A percentile compares a stretch with the other conserved stretches of the same genome.
Evolutionary conservation across 78 protist species (phyloP).

Genomic region (Tieghemostelium lacteum): DNA sequence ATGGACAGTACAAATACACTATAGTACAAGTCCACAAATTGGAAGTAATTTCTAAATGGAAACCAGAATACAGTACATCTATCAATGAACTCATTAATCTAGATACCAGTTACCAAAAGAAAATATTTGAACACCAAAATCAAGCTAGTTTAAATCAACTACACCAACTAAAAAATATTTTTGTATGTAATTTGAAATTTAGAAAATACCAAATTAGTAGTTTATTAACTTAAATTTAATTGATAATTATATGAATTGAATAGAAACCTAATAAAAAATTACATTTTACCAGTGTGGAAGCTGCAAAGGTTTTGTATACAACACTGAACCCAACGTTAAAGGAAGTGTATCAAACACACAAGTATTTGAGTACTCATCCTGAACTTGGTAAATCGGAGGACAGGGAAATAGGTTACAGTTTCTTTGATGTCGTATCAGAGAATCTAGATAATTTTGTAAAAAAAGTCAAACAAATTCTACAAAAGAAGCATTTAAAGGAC

Average conservation of each 20-base stretch:
- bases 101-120: neutral
- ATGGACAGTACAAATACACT: neutral
- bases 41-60: neutral
- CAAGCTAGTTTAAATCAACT: too few species aligned
- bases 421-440: neutral
- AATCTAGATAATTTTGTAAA: neutral
- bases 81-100: neutral
- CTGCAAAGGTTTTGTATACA: neutral
- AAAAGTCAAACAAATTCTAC: neutral
- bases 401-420: neutral
- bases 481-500: neutral
- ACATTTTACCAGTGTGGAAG: neutral
- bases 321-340: neutral
- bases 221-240: too few species aligned
- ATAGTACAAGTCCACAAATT: neutral
- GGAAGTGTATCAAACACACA: constrained; percentile 6
- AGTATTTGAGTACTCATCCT: neutral
- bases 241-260: too few species aligned
- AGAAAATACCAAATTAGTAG: too few species aligned
- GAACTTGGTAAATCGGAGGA: neutral
- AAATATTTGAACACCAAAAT: too few species aligned
- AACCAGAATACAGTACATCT: neutral
- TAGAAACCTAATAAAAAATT: neutral
- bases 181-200: neutral
- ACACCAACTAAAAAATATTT: too few species aligned